Conservation (phyloP, 108 stramenopile species). For the Cyclotella atomus region DNA sequence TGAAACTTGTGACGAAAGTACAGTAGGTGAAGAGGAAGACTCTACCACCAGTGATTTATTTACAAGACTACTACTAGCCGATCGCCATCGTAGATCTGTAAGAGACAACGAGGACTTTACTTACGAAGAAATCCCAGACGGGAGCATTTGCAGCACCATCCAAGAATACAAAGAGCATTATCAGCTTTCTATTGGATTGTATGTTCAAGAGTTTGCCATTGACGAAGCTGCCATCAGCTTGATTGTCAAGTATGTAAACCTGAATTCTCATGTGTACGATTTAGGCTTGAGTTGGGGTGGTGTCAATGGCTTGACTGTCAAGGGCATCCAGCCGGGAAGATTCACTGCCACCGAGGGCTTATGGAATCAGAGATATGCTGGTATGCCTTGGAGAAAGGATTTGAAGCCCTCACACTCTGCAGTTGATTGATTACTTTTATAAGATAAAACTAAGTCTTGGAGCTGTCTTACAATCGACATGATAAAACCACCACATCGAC, state of each 20-base stretch:
- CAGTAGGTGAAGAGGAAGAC: slow-evolving; percentile 37
- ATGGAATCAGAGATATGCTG: slow-evolving; percentile 69
- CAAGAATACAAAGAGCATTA: slow-evolving; percentile 76
- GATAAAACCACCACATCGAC: too few relatives aligned
- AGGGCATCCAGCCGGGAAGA: slow-evolving; percentile 80
- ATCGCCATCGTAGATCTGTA: slow-evolving; percentile 30
- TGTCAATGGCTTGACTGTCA: slow-evolving; percentile 81
- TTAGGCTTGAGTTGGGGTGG: slow-evolving; percentile 88
- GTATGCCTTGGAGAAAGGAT: slow-evolving; percentile 48
- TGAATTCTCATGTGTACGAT: slow-evolving; percentile 66
- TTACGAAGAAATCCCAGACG: slow-evolving; percentile 28
- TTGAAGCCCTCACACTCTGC: slow-evolving; percentile 16
- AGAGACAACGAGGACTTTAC: slow-evolving; percentile 27
- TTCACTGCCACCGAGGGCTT: slow-evolving; percentile 85
- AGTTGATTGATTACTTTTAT: not conserved
- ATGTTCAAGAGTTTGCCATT: slow-evolving; percentile 87
- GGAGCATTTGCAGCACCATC: slow-evolving; percentile 53
- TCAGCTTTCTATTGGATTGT: slow-evolving; percentile 76
- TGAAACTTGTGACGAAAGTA: slow-evolving; percentile 50
- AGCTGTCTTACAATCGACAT: too few relatives aligned
- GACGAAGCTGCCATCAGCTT: slow-evolving; percentile 76
- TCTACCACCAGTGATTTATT: slow-evolving; percentile 43
- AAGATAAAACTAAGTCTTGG: too few relatives aligned
- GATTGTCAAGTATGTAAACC: slow-evolving; percentile 72
- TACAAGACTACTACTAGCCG: slow-evolving; percentile 29